Base-by-base conservation (phyloP, 495 filamentous ascomycete species). In the Parathielavia hyrcaniae region DNA sequence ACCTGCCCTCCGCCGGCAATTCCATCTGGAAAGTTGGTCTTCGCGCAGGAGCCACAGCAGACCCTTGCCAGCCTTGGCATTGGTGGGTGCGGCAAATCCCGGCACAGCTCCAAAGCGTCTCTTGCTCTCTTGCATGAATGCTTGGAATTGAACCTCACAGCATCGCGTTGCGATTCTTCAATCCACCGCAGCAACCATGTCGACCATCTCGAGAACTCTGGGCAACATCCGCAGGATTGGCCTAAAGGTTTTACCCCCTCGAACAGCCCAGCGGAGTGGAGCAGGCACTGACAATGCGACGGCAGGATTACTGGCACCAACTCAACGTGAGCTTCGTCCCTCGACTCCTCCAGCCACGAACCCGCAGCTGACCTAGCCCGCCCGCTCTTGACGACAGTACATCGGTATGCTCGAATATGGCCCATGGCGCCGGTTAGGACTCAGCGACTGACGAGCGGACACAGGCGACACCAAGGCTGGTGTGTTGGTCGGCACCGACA, bases 401-500 rank as follows among this genome's bases (percentile, higher is more conserved):
- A 89, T 88, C 59, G 85, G 85, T 87, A 78, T 20, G 56, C 4
- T 26, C 22, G 17, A 19, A 22, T 1, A 5, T 32, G 11, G 8
- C 23, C n/a, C 12, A 17, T 17, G 2, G 1, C 10, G 12, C 12
- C 3, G 23, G 13, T 20, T 0, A 1, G 14, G 22, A 22, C 13
- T 30, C 19, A 30, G 17, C 60, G 53, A 70, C 71, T 77, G 59
- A 80, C 65, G 58, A 68, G 12, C 6, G 66, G 59, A n/a, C 19
- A 47, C 67, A 88, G 95, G 95, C 76, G 95, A 99, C 78, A 97
- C 93, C 72, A 97, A 97, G 77, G 87, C 88, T 63, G 95, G 95
- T 65, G 85, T 81, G 53, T 80, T 95, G 64, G 85, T 99, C 59
- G 95, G 86, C 55, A 78, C 71, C 60, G 95, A 99, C 78, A 81